Base-by-base conservation (phyloP, 306 rosid genomes). In the Quercus engelmannii region DNA sequence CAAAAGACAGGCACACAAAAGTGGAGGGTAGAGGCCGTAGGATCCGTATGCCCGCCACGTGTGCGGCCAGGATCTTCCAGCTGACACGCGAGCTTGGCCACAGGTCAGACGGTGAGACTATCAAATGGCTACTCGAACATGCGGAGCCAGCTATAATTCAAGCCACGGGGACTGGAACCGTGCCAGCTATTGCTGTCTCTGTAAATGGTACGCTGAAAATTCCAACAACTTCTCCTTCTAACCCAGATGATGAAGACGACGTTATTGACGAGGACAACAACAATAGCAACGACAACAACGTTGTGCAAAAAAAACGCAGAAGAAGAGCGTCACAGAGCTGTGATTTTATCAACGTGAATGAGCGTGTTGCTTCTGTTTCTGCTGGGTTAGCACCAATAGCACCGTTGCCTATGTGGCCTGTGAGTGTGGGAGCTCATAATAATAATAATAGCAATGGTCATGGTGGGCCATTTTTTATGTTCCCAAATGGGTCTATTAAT, bases 11-110 rank as follows among this genome's bases (percentile, higher is more conserved):
- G 17, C 98, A 94, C 90, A 94, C 98, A 11, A 91, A 93, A 83
- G 97, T 93, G 51, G 97, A 93, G 78, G 97, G 98, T 0, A 92
- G 98, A 1, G 98, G 98, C 38, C 89, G 98, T 74, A 87, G 98
- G 84, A 75, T 93, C 56, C 90, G 98, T 62, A 89, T 93, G 91
- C 98, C 98, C 70, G 95, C 97, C 25, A 52, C 90, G 1, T 90
- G 97, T 58, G 98, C 97, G 15, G 97, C 97, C 20, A 82, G 98
- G 61, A 89, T 93, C 52, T 93, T 91, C 80, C 98, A 93, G 78
- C 83, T 93, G 80, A 93, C 98, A 0, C 73, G 92, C n/a, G 98
- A 91, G 59, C 85, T 93, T 0, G 97, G 94, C 3, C 97, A 83
- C 83, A 93, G 87, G 72, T 89, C 97, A n/a, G 98, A 93, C 71